These are phyloP conservation scores for Penicillium maclennaniae DNA, from an alignment of 495 filamentous ascomycete species.

Conservation along the genomic window DNA sequence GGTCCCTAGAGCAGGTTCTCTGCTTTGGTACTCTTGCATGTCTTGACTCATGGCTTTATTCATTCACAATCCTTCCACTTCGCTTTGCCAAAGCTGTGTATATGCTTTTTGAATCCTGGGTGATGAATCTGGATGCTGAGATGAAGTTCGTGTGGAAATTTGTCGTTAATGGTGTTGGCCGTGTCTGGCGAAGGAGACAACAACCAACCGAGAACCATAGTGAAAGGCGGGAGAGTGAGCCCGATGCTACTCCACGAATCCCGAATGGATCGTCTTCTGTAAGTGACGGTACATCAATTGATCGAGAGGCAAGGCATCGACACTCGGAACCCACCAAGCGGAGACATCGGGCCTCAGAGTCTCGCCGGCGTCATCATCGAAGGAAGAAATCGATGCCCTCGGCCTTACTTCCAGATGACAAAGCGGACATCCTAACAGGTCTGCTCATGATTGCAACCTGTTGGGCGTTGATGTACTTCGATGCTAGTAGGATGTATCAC, in stretches of 20 bases:
- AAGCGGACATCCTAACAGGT: conserved; percentile 91
- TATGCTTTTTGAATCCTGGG: conserved; percentile 72
- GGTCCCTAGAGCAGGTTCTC: conserved; percentile 77
- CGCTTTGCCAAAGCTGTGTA: conserved; percentile 80
- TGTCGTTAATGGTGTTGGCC: conserved; percentile 67
- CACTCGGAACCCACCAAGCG: conserved; percentile 22
- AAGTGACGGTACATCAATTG: conserved; percentile 4
- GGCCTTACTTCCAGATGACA: conserved; percentile 77
- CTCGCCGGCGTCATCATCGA: conserved; percentile 55
- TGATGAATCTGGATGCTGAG: conserved; percentile 60
- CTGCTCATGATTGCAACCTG: conserved; percentile 80
- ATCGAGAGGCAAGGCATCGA: conserved; percentile 21
- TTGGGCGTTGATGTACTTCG: conserved; percentile 81
- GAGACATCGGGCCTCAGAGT: conserved; percentile 31
- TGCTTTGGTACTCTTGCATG: conserved; percentile 87
- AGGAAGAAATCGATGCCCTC: conserved; percentile 82
- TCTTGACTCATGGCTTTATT: conserved; percentile 95
- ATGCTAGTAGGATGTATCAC: conserved; percentile 98
- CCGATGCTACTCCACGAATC: conserved; percentile 22
- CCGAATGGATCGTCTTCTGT: conserved; percentile 12
- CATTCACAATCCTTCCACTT: conserved; percentile 90
- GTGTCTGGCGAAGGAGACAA: conserved; percentile 66
- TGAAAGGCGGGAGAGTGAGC: conserved; percentile 22
- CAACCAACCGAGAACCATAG: conserved; percentile 17
- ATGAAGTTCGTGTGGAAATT: conserved; percentile 63